These are phyloP conservation scores for Rhodomyrtus tomentosa DNA, from an alignment of 345 rosid species.

Conservation along the genomic window DNA sequence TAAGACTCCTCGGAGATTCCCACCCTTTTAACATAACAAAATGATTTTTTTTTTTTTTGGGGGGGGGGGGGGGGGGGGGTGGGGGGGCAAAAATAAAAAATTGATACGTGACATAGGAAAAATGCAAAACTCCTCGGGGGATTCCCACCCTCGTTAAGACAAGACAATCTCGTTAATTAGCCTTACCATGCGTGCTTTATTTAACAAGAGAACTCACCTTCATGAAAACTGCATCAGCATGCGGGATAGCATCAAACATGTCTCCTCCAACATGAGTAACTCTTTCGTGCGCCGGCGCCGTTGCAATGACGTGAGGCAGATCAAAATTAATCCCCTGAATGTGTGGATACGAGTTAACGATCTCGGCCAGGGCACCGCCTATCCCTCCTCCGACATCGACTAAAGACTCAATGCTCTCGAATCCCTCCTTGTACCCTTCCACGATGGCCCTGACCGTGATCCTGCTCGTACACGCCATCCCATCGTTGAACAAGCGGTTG, in stretches of 20 bases:
- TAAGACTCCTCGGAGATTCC: background rate
- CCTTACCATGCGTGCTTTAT: background rate
- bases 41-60: too few species aligned
- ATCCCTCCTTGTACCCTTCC: conserved; percentile 1
- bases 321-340: conserved; percentile 11
- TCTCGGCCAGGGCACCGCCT: background rate
- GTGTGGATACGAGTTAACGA: conserved; percentile 5
- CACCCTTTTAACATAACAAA: too few species aligned
- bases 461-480: conserved; percentile 4
- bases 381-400: conserved; percentile 20
- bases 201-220: background rate
- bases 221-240: conserved; percentile 12
- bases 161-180: too few species aligned
- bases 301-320: conserved; percentile 10
- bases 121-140: too few species aligned
- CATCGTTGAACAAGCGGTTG: conserved; percentile 2
- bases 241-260: conserved; percentile 9
- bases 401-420: background rate
- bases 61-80: too few species aligned
- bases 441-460: background rate
- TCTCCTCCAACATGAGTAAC: conserved; percentile 12
- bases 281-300: conserved; percentile 3
- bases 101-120: too few species aligned
- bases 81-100: too few species aligned
- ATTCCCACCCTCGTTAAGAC: background rate